These are phyloP conservation scores for Starmerella sp. DNA, from an alignment of 805 yeast genomes.

Conservation along the genomic window DNA sequence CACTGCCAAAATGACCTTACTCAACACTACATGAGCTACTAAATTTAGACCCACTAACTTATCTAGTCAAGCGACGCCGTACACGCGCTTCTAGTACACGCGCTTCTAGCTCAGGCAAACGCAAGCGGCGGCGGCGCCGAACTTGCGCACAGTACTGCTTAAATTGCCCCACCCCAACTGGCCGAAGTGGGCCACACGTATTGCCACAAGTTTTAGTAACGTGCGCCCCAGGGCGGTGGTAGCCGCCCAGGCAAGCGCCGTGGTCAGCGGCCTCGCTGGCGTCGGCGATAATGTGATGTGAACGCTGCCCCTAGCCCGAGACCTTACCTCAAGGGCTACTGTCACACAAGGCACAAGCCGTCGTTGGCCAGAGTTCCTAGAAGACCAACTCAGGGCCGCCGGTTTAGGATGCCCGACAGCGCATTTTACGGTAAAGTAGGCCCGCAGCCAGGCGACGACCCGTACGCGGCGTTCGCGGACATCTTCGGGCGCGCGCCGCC, in stretches of 20 bases:
- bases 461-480: conserved; percentile 27
- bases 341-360: background rate
- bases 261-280: background rate
- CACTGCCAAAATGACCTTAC: too few species aligned
- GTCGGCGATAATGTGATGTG: background rate
- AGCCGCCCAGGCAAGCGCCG: background rate
- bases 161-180: too few species aligned
- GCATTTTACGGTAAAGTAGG: conserved; percentile 1
- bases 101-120: too few species aligned
- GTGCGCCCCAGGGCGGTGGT: background rate
- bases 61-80: too few species aligned
- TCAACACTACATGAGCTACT: too few species aligned
- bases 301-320: background rate
- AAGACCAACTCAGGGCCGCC: background rate
- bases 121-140: too few species aligned
- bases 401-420: conserved; percentile 11
- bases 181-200: too few species aligned
- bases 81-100: too few species aligned
- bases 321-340: conserved; percentile 3
- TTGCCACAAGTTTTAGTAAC: too few species aligned
- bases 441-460: conserved; percentile 9
- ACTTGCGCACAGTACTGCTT: too few species aligned
- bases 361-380: background rate
- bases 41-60: too few species aligned
- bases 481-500: conserved; percentile 30